These are phyloP conservation scores for Phytopythium delawarense DNA, from an alignment of 352 stramenopile genomes.

Conservation along the genomic window DNA sequence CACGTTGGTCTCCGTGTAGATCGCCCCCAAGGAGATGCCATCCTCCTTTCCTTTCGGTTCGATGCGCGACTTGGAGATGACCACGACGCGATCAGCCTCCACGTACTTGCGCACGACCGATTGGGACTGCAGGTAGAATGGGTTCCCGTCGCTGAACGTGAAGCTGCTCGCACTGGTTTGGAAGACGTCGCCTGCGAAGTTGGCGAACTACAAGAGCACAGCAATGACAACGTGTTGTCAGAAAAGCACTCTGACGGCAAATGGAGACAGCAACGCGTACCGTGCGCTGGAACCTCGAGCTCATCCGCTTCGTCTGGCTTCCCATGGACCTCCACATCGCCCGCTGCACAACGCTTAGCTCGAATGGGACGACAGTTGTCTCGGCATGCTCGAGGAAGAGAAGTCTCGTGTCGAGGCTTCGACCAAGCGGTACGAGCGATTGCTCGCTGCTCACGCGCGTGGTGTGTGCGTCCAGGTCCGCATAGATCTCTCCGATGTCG, in stretches of 20 bases:
- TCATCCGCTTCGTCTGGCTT: not conserved
- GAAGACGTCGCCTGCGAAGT: constrained; percentile 1
- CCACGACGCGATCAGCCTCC: not conserved
- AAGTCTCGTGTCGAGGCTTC: not conserved
- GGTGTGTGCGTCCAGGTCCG: not conserved
- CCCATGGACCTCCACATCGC: not conserved
- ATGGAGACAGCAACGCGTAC: not conserved
- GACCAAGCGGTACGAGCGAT: not conserved
- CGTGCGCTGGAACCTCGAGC: not conserved
- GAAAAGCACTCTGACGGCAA: not conserved
- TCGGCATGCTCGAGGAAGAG: constrained; percentile 1
- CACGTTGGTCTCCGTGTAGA: constrained; percentile 2
- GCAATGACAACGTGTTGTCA: not conserved
- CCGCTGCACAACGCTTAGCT: not conserved
- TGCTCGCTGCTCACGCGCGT: not conserved
- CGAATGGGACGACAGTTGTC: not conserved
- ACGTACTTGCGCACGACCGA: constrained; percentile 1
- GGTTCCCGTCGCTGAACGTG: not conserved
- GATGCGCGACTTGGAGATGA: not conserved
- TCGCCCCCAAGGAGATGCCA: not conserved
- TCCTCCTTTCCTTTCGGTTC: not conserved
- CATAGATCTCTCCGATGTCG: not conserved
- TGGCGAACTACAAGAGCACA: not conserved
- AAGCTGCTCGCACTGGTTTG: not conserved
- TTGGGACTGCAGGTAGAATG: constrained; percentile 1